A percentile compares a stretch with the other conserved stretches of the same genome.
phyloP scores from a whole-genome alignment of 805 yeast genomes.

The Wickerhamiella spandovensis region DNA sequence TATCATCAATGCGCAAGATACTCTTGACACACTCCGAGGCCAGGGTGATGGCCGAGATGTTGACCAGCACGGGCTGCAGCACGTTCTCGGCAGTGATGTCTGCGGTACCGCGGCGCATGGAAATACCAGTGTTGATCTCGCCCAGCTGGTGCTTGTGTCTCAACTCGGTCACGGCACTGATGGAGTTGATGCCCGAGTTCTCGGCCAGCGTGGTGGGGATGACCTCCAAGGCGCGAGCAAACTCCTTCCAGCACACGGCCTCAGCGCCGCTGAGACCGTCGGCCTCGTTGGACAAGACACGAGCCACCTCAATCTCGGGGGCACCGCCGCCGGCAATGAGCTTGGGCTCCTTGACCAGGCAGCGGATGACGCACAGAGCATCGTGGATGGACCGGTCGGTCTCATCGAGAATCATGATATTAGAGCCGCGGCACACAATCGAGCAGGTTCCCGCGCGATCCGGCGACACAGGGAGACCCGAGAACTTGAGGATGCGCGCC shows the following conservation, averaged over 20 bases:
- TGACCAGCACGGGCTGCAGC: conserved; percentile 89
- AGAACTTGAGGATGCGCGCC: conserved; percentile 74
- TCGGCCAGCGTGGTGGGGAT: conserved; percentile 92
- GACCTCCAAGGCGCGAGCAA: conserved; percentile 81
- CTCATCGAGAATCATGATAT: conserved; percentile 79
- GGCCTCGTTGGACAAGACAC: conserved; percentile 59
- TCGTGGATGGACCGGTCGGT: conserved; percentile 96
- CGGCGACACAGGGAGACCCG: conserved; percentile 53
- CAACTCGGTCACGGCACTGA: conserved; percentile 81
- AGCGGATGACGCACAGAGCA: conserved; percentile 85
- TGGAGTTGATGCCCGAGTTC: conserved; percentile 86
- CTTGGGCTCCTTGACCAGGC: conserved; percentile 77
- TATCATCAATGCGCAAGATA: conserved; percentile 92
- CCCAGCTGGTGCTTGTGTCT: conserved; percentile 87
- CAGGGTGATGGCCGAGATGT: conserved; percentile 82
- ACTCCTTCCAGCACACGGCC: conserved; percentile 82
- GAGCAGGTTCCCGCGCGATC: conserved; percentile 37
- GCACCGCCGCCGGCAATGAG: conserved; percentile 99
- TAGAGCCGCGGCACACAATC: conserved; percentile 90
- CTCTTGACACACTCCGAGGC: conserved; percentile 96
- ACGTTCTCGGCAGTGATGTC: conserved; percentile 90
- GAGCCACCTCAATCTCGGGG: conserved; percentile 82
- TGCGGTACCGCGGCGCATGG: conserved; percentile 87
- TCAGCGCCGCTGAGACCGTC: conserved; percentile 63
- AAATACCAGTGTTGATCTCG: conserved; percentile 86